These are phyloP conservation scores for Gnomoniopsis smithogilvyi DNA, from an alignment of 2,329 filamentous ascomycete genomes.

Conservation along the genomic window DNA sequence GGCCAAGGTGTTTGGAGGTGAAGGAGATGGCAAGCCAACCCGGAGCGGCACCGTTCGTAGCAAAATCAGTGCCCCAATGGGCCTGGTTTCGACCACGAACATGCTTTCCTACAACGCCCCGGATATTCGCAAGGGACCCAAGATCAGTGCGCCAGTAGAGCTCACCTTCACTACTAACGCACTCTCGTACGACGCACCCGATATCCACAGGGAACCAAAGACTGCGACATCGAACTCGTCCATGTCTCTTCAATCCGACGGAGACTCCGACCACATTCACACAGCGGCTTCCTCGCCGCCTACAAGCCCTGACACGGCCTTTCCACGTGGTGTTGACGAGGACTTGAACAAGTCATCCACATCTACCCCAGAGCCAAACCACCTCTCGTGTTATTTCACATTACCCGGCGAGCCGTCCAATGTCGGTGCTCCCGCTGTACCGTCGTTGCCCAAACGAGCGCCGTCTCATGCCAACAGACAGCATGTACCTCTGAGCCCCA, in stretches of 20 bases:
- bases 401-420: slow-evolving; percentile 41
- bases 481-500: slow-evolving; percentile 64
- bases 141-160: slow-evolving; percentile 86
- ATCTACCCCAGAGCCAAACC: slow-evolving; percentile 59
- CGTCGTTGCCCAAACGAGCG: slow-evolving; percentile 68
- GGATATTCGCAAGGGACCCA: slow-evolving; percentile 58
- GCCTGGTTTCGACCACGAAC: slow-evolving; percentile 91
- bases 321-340: slow-evolving; percentile 30
- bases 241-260: slow-evolving; percentile 56
- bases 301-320: slow-evolving; percentile 64
- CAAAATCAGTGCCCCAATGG: slow-evolving; percentile 84
- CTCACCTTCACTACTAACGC: slow-evolving; percentile 94
- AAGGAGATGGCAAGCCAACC: slow-evolving; percentile 36
- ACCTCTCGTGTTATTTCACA: slow-evolving; percentile 64
- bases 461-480: slow-evolving; percentile 85
- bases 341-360: slow-evolving; percentile 36
- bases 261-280: slow-evolving; percentile 67
- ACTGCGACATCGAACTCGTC: slow-evolving; percentile 51
- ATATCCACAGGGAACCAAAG: slow-evolving; percentile 52
- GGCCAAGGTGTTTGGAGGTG: slow-evolving; percentile 47
- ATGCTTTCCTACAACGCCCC: slow-evolving; percentile 94
- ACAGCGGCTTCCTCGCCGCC: slow-evolving; percentile 59
- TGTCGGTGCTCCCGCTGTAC: slow-evolving; percentile 47
- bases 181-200: slow-evolving; percentile 90
- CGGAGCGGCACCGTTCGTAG: slow-evolving; percentile 51